Base-by-base conservation (phyloP, 129 eudicot species). In the Ambrosia artemisiifolia region DNA sequence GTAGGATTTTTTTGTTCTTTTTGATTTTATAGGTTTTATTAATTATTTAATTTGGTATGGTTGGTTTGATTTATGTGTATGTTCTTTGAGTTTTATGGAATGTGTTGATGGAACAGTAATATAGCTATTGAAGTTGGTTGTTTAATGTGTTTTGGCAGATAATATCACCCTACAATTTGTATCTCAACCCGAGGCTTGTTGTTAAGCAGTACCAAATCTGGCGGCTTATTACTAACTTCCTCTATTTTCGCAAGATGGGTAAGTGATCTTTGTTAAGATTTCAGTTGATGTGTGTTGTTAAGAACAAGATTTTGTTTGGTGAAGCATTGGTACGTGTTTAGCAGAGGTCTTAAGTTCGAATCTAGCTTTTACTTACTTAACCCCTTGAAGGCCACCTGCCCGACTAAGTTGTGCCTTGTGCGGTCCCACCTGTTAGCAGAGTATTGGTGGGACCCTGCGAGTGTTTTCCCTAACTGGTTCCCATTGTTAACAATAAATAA, bases 171-270 rank as follows among this genome's bases (percentile, higher is more conserved):
- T 85, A 88, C 59, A 86, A 81, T 70, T 72, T 91, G 74, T 91
- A 91, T 78, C 65, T 91, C 85, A 88, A 91, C 48, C 97, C 97
- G 5, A 82, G 44, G 81, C 89, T 88, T n/a, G 97, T 91, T 43
- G 82, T 88, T 76, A 85, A 91, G 86, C 92, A 88, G 19, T 91
- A 88, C 70, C 95, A 91, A 65, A 24, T 85, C 64, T 91, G 97
- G 97, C 86, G 97, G 14, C 88, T 91, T 32, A 68, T 88, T 43
- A 91, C 97, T 65, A 91, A 91, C 68, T 91, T 91, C 77, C 69
- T 91, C 46, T 91, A 91, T 82, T 91, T 91, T 74, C 88, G 97
- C 40, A 91, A 91, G 81, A 85, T 91, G 97, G 97, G 97, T 91
- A 87, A 64, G 65, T 7, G n/a, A 33, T 34, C 19, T 16, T 51